These are phyloP conservation scores for Aspergillus tubingensis DNA, from an alignment of 2,329 filamentous ascomycete genomes.

Conservation along the genomic window DNA sequence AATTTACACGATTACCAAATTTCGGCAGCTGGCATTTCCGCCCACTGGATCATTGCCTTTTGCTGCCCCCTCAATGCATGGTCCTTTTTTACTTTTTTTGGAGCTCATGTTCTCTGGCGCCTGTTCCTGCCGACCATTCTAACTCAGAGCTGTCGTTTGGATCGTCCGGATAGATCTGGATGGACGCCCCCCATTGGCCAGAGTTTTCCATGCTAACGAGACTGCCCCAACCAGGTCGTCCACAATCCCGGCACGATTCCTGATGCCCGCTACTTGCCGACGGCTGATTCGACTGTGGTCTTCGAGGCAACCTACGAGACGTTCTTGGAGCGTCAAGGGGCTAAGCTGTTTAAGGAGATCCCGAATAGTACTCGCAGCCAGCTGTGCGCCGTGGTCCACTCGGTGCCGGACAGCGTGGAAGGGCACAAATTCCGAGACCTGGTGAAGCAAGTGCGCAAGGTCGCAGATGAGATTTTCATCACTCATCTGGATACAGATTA, in stretches of 20 bases:
- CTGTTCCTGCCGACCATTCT: background rate
- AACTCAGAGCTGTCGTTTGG: background rate
- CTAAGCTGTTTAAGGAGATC: constrained; percentile 36
- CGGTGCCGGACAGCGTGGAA: constrained; percentile 35
- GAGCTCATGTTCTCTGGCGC: too few species aligned
- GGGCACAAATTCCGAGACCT: constrained; percentile 34
- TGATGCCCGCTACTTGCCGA: constrained; percentile 42
- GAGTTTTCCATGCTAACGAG: constrained; percentile 20
- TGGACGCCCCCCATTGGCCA: constrained; percentile 2
- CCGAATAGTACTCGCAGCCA: constrained; percentile 34
- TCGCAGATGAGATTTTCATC: constrained; percentile 44
- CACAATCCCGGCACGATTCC: constrained; percentile 52
- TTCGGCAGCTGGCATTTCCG: background rate
- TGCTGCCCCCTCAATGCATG: background rate
- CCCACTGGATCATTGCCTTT: background rate
- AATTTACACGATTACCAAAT: constrained; percentile 11
- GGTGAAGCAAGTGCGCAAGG: constrained; percentile 36
- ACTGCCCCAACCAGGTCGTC: constrained; percentile 33
- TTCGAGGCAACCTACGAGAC: constrained; percentile 48
- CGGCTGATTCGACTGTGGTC: constrained; percentile 49
- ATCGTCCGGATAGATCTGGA: constrained; percentile 1
- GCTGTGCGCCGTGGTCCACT: constrained; percentile 43
- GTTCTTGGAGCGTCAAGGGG: constrained; percentile 37
- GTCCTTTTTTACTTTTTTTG: background rate
- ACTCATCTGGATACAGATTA: constrained; percentile 43